Evolutionary conservation across 306 rosid genomes (phyloP), one percentile per base, ranked within the genome.

Genomic region (Vigna angularis): DNA sequence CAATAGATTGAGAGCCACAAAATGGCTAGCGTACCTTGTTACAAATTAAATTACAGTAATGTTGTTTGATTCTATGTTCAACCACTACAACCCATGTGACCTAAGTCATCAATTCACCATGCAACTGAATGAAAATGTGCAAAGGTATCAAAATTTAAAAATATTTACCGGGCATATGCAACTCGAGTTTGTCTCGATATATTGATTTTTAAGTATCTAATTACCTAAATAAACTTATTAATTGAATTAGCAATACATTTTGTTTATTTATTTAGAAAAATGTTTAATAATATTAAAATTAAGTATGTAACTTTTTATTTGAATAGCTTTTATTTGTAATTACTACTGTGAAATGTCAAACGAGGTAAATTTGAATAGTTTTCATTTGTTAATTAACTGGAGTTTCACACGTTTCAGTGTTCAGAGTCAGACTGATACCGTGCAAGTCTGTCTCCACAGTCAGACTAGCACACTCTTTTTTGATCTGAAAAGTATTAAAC

Each of bases 51-150:
- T 26, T n/a, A 28, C 42, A 59, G 42, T 13, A n/a, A 59, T 28
- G 18, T 15, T 59, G 38, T 13, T 59, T 28, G 66, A 59, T 59
- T 17, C 5, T 20, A 28, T 14, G 7, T 57, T 24, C 17, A 58
- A 57, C n/a, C 34, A 12, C 32, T 24, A 58, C 38, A 58, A 58
- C 5, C 5, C 65, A 58, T 12, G 65, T 24, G 65, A 59, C 66
- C 66, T 59, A 12, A 26, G 18, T 26, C 40, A 13, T 28, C 66
- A 57, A 1, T 57, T 22, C 36, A 59, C 66, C 66, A 12, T 12
- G 66, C 38, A 59, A 59, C 15, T 28, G 40, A 57, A 36, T 57
- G 64, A 57, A 57, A 57, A 24, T 24, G 63, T 57, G n/a, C 30
- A 5, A 57, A 57, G 26, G 26, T 12, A 32, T 57, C 61, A 55